phyloP scores from a whole-genome alignment of 495 filamentous ascomycete species.

The Massariosphaeria phaeospora region DNA sequence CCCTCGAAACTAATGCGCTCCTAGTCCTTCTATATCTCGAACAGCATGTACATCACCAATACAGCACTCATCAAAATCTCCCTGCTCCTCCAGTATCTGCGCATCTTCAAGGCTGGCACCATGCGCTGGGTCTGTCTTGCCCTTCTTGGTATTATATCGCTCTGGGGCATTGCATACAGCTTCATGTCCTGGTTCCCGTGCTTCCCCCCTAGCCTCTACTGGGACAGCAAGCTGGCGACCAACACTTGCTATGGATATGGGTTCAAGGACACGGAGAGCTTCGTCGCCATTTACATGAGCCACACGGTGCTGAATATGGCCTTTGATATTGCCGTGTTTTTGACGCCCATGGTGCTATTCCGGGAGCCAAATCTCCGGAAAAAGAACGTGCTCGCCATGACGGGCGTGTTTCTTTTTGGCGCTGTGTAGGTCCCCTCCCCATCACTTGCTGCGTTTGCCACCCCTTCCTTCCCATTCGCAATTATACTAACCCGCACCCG shows the following conservation, averaged over 20 bases:
- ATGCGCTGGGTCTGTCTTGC: constrained; percentile 17
- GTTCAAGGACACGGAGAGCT: neutral
- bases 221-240: neutral
- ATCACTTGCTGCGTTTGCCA: neutral
- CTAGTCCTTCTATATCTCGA: constrained; percentile 16
- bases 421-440: constrained; percentile 15
- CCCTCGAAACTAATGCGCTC: neutral
- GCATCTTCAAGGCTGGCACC: constrained; percentile 25
- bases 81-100: constrained; percentile 26
- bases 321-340: constrained; percentile 18
- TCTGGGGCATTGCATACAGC: constrained; percentile 22
- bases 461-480: neutral
- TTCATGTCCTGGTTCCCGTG: constrained; percentile 22
- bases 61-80: constrained; percentile 27
- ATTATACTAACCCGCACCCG: neutral
- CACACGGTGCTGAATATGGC: constrained; percentile 24
- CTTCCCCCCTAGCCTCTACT: constrained; percentile 10
- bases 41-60: constrained; percentile 9
- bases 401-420: constrained; percentile 18
- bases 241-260: constrained; percentile 21
- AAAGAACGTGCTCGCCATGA: constrained; percentile 17
- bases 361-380: neutral
- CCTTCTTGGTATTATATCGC: constrained; percentile 11
- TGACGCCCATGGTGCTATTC: constrained; percentile 22
- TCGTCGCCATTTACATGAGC: constrained; percentile 3